Evolutionary conservation across 139 green algal genomes (phyloP), one percentile per base, ranked within the genome.

Genomic region (Ettlia oleoabundans): DNA sequence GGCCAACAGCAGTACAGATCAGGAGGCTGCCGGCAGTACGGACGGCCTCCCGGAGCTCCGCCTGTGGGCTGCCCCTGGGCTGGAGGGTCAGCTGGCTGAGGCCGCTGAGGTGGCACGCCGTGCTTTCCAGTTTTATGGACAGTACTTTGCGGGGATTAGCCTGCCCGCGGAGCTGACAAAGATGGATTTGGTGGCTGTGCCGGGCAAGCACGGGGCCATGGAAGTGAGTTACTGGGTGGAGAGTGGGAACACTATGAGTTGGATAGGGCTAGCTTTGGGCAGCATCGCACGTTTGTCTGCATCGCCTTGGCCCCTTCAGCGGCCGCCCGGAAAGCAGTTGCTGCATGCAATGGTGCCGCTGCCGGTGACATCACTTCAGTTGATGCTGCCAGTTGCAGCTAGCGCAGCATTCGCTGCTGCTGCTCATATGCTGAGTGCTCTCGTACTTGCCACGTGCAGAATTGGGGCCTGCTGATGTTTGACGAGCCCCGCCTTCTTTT

Each of bases 381-480:
- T n/a, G n/a, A n/a, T n/a, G n/a, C n/a, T n/a, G n/a, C n/a, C n/a
- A n/a, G n/a, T n/a, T n/a, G n/a, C n/a, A n/a, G n/a, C n/a, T n/a
- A n/a, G n/a, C n/a, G n/a, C n/a, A n/a, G n/a, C n/a, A n/a, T n/a
- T n/a, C n/a, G n/a, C n/a, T n/a, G n/a, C n/a, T n/a, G n/a, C n/a
- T n/a, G n/a, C n/a, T n/a, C n/a, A n/a, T n/a, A n/a, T n/a, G n/a
- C n/a, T n/a, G n/a, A n/a, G n/a, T n/a, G n/a, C 42, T 33, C 28
- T 4, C n/a, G 3, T 13, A 24, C 26, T 53, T n/a, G 24, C 4
- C 9, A 10, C 32, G 21, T n/a, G 32, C 72, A 92, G 80, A 91
- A 93, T 78, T 94, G 89, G 89, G 89, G 91, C 40, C 88, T 93
- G 38, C 70, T 93, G 38, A 82, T 86, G 24, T 90, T 91, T 78